A percentile compares a stretch with the other conserved stretches of the same genome.
phyloP scores from a whole-genome alignment of 2,329 filamentous ascomycete species.

The Allantophomopsis lycopodina region DNA sequence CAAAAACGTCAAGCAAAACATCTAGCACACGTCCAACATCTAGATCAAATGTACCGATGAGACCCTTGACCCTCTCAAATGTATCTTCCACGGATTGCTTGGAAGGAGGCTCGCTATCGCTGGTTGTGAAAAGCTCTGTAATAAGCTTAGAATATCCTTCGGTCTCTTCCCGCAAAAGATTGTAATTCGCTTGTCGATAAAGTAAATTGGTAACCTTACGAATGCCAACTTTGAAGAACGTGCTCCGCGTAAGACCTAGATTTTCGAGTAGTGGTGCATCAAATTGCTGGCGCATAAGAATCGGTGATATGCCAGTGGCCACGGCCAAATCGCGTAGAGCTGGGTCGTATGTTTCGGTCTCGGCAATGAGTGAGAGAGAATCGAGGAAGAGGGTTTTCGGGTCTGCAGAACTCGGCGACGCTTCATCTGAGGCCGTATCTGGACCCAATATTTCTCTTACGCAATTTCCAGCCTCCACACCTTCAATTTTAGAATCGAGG shows the following conservation, averaged over 20 bases:
- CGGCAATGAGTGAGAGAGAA: constrained; percentile 62
- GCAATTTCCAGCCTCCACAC: constrained; percentile 55
- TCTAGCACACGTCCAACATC: constrained; percentile 92
- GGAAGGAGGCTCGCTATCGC: constrained; percentile 60
- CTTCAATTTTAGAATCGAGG: constrained; percentile 52
- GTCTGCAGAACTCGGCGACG: constrained; percentile 40
- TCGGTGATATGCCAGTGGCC: constrained; percentile 57
- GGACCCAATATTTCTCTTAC: constrained; percentile 62
- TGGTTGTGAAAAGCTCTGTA: constrained; percentile 88
- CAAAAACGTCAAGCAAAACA: constrained; percentile 89
- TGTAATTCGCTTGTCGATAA: constrained; percentile 95
- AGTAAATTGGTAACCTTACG: constrained; percentile 85
- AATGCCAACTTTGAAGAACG: constrained; percentile 70
- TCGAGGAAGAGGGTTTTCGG: constrained; percentile 67
- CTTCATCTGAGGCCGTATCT: constrained; percentile 30
- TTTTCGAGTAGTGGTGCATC: constrained; percentile 64
- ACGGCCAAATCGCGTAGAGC: constrained; percentile 54
- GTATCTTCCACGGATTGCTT: constrained; percentile 69
- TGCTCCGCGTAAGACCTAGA: constrained; percentile 71
- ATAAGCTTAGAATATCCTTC: constrained; percentile 95
- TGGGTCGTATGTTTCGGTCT: constrained; percentile 34
- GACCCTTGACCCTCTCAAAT: constrained; percentile 82
- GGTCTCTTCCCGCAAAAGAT: constrained; percentile 84
- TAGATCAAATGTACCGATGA: constrained; percentile 93
- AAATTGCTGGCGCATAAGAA: constrained; percentile 67